Base-by-base conservation (phyloP, 1,284 basidiomycete species). In the Retiboletus fuscus region DNA sequence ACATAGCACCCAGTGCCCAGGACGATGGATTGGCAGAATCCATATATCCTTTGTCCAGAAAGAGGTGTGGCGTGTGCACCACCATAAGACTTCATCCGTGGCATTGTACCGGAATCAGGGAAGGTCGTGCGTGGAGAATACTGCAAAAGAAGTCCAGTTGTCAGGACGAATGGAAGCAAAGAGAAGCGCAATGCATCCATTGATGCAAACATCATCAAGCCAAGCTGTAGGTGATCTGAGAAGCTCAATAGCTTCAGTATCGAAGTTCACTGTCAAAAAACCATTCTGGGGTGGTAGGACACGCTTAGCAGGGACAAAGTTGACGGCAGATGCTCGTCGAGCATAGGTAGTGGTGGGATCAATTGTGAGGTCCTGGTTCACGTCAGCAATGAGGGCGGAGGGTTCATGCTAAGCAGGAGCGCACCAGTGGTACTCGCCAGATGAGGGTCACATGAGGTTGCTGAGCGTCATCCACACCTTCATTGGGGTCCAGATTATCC, bases 1-100 rank as follows among this genome's bases (percentile, higher is more conserved):
- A 43, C 69, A 75, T 1, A 73, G 41, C 3, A 76, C 70, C 74
- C 74, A 76, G 34, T 76, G 72, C 10, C 67, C n/a, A 22, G 53
- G 51, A 4, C 46, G 18, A 24, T 75, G 74, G 26, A 75, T 69
- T 1, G 71, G 74, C 8, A 76, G 24, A 16, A 76, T 73, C 64
- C 64, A 69, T 12, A 55, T 26, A 8, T 61, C 26, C 16, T 69
- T 69, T 7, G n/a, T 43, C 69, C 74, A 76, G 13, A 68, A 66
- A 0, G 18, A 22, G 2, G 66, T 71, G n/a, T 66, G 68, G 30
- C 28, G 46, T 5, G 62, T 55, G 6, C 51, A 28, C 0, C 22
- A 16, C 75, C 75, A 76, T 8, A 76, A 60, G 2, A n/a, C 22
- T 12, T 73, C 55, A n/a, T 76, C 70, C 3, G 57, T 22, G 0